Evolutionary conservation across 2,329 filamentous ascomycete species (phyloP), one percentile per base, ranked within the genome.

Genomic region (Penicillium sp.): DNA sequence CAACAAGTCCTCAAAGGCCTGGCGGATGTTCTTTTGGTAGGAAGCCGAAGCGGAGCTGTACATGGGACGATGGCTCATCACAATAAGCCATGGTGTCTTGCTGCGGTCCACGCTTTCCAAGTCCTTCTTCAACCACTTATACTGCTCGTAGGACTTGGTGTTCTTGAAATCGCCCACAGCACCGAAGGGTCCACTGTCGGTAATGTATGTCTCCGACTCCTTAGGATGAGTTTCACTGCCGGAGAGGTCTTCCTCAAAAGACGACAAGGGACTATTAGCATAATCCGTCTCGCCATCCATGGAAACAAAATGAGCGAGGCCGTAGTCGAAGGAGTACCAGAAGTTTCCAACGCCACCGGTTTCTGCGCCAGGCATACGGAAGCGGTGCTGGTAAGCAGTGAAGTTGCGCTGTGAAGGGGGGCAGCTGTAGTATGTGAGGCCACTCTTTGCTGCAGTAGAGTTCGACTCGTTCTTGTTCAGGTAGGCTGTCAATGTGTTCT

Each of bases 271-370:
- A 55, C 73, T 77, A 64, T 79, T 70, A 43, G 78, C 72, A 58
- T 76, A 81, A 64, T 82, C 80, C 33, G 80, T 82, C 63, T 82
- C 80, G 16, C 71, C 73, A 45, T 81, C 71, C 24, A 82, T 66
- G 16, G 75, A 68, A 56, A 82, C 67, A 54, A 82, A 82, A 62
- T 82, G 80, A 2, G 77, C 79, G n/a, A 81, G 69, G 21, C 80
- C 80, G 58, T 82, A 81, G 69, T 82, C 79, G 60, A 81, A 82
- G 1, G 77, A 80, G 67, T 82, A 82, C 80, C 80, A 82, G 61
- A 81, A 79, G 72, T 81, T 82, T 48, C 77, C 71, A 9, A 81
- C 77, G 29, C 80, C 80, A 3, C 76, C 76, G 9, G 71, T 72
- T 59, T 81, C 78, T 1, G 61, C 55, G 21, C 80, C 80, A 1